Percentiles rank a stretch among this genome's conserved stretches.
Evolutionary conservation across 805 yeast genomes (phyloP).

Genomic region (Yarrowia bubula): DNA sequence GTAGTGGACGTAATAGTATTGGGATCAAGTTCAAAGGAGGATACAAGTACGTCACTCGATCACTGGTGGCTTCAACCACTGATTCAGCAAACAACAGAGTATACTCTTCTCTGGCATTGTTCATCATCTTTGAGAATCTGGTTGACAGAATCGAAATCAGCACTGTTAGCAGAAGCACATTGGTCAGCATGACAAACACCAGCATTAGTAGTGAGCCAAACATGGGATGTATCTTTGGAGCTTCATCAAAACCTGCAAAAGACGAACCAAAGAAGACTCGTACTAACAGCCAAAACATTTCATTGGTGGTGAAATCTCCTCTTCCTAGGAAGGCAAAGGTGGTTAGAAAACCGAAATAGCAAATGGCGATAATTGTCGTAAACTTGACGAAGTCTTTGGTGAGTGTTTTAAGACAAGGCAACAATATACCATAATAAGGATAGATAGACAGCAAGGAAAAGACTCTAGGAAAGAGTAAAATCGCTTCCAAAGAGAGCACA

Average conservation of each 20-base stretch:
- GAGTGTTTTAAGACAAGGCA: conserved; percentile 39
- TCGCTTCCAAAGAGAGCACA: neutral
- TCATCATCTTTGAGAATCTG: conserved; percentile 37
- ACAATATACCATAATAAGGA: conserved; percentile 31
- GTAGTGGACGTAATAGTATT: neutral
- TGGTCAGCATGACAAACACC: conserved; percentile 33
- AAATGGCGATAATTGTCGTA: conserved; percentile 34
- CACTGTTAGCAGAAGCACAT: conserved; percentile 35
- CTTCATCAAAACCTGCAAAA: conserved; percentile 38
- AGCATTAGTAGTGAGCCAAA: conserved; percentile 40
- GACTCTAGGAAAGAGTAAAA: neutral
- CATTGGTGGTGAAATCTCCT: conserved; percentile 33
- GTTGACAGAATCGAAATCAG: conserved; percentile 40
- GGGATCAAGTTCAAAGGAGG: conserved; percentile 11
- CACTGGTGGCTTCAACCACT: conserved; percentile 31
- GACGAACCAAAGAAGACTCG: conserved; percentile 40
- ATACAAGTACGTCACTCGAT: neutral
- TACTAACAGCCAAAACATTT: conserved; percentile 39
- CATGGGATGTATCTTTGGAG: conserved; percentile 36
- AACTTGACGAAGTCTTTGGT: conserved; percentile 39
- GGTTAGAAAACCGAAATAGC: conserved; percentile 39
- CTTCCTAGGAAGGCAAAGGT: conserved; percentile 39
- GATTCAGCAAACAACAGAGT: conserved; percentile 36
- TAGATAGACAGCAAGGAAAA: conserved; percentile 8
- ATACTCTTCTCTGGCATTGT: conserved; percentile 40